A percentile compares a stretch with the other conserved stretches of the same genome.
These are phyloP conservation scores for Pholiota molesta DNA, from an alignment of 768 basidiomycete genomes.

Conservation along the genomic window DNA sequence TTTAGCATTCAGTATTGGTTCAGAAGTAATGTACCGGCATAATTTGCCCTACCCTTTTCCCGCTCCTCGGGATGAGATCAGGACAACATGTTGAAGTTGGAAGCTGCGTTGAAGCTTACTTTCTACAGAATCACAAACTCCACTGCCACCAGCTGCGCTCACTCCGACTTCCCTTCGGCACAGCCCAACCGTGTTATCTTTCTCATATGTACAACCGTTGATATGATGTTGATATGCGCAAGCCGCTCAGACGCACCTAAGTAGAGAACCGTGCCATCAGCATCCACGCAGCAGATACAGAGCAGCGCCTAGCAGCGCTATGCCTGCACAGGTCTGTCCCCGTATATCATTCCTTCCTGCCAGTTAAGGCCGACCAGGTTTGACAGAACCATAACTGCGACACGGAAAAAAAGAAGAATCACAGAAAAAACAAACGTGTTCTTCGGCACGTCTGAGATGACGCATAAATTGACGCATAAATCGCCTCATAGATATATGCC, in stretches of 20 bases:
- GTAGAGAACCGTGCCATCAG: not conserved
- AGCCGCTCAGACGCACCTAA: not conserved
- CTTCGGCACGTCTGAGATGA: not conserved
- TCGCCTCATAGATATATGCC: too few relatives aligned
- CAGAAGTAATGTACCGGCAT: not conserved
- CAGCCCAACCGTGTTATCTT: too few relatives aligned
- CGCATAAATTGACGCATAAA: not conserved
- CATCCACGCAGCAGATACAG: not conserved
- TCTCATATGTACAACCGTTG: too few relatives aligned
- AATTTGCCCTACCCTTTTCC: not conserved
- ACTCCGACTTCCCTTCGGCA: too few relatives aligned
- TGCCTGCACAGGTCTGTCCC: not conserved
- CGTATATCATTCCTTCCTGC: not conserved
- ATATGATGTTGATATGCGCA: not conserved
- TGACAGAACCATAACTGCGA: slow-evolving; percentile 1
- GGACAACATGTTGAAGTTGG: too few relatives aligned
- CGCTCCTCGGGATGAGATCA: not conserved
- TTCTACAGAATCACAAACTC: too few relatives aligned
- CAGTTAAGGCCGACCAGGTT: not conserved
- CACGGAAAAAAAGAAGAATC: not conserved
- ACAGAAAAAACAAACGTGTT: not conserved
- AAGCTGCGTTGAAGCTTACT: too few relatives aligned
- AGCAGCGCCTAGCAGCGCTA: not conserved
- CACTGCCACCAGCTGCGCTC: too few relatives aligned
- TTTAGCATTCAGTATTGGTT: not conserved